phyloP scores from a whole-genome alignment of 345 rosid genomes.

The Eucalyptus cloeziana region DNA sequence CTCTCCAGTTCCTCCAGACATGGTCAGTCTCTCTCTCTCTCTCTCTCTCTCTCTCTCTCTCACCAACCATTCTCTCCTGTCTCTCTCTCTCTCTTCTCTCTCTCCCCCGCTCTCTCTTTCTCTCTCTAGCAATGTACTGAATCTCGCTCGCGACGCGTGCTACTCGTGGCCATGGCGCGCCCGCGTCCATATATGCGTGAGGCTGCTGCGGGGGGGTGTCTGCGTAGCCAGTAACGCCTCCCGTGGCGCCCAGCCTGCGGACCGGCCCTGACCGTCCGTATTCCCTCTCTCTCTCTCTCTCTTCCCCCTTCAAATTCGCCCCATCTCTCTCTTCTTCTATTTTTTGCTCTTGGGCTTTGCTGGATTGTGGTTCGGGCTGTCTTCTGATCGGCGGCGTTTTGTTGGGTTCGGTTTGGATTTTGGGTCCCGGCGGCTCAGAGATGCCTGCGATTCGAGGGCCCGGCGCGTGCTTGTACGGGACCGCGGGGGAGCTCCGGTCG shows the following conservation, averaged over 20 bases:
- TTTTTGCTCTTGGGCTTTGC: not conserved
- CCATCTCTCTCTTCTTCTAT: not conserved
- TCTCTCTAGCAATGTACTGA: not conserved
- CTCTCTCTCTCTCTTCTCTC: not conserved
- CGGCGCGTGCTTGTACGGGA: slow-evolving; percentile 1
- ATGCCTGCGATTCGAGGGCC: slow-evolving; percentile 1
- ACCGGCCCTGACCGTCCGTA: not conserved
- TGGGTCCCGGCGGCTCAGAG: not conserved
- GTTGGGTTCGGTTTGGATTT: not conserved
- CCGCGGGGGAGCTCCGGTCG: not conserved
- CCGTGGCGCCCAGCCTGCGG: not conserved
- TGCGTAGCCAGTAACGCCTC: not conserved
- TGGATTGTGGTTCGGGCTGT: not conserved
- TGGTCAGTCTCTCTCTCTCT: not conserved
- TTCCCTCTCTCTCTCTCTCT: not conserved
- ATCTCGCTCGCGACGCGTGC: not conserved
- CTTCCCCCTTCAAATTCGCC: not conserved
- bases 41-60: not conserved
- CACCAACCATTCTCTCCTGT: not conserved
- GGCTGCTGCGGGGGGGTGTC: not conserved
- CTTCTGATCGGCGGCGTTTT: not conserved
- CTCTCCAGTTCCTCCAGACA: not conserved
- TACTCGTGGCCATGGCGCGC: not conserved
- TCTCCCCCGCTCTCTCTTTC: not conserved
- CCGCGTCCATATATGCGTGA: accelerated